Evolutionary conservation across 305 asterid genomes (phyloP).

Genomic region (Andrographis paniculata): DNA sequence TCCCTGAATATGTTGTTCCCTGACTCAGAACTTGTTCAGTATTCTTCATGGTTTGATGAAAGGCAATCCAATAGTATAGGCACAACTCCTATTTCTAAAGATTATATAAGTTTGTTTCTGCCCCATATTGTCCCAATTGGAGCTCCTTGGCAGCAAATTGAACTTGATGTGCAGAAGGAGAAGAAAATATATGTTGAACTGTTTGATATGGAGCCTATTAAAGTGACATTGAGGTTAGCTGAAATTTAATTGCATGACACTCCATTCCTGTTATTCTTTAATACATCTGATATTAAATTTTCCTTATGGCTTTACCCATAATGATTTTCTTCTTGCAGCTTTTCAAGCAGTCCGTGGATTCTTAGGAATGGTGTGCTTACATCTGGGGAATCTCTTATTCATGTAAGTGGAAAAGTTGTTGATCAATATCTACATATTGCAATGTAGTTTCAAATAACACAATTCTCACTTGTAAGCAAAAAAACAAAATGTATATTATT

Average conservation of each 20-base stretch:
- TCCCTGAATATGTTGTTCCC: conserved; percentile 42
- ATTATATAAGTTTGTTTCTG: conserved; percentile 32
- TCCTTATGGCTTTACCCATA: neutral
- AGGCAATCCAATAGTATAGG: conserved; percentile 25
- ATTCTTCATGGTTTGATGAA: conserved; percentile 27
- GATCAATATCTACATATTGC: conserved; percentile 5
- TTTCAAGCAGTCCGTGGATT: conserved; percentile 96
- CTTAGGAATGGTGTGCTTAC: conserved; percentile 83
- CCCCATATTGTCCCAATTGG: conserved; percentile 81
- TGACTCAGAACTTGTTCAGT: conserved; percentile 28
- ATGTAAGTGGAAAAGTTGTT: conserved; percentile 48
- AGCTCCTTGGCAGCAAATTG: conserved; percentile 98
- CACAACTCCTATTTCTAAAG: conserved; percentile 27
- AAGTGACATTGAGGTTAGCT: conserved; percentile 74
- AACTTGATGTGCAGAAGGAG: conserved; percentile 63
- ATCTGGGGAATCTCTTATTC: conserved; percentile 90
- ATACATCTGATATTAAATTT: conserved; percentile 12
- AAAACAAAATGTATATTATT: too few relatives aligned
- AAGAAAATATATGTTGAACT: conserved; percentile 83
- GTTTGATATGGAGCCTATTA: conserved; percentile 79
- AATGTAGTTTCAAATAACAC: too few relatives aligned
- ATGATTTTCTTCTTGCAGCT: conserved; percentile 46
- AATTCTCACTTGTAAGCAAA: too few relatives aligned
- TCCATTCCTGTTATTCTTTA: conserved; percentile 15
- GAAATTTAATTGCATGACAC: conserved; percentile 13